These are phyloP conservation scores for Aspergillus floridensis DNA, from an alignment of 2,329 filamentous ascomycete species.

Conservation along the genomic window DNA sequence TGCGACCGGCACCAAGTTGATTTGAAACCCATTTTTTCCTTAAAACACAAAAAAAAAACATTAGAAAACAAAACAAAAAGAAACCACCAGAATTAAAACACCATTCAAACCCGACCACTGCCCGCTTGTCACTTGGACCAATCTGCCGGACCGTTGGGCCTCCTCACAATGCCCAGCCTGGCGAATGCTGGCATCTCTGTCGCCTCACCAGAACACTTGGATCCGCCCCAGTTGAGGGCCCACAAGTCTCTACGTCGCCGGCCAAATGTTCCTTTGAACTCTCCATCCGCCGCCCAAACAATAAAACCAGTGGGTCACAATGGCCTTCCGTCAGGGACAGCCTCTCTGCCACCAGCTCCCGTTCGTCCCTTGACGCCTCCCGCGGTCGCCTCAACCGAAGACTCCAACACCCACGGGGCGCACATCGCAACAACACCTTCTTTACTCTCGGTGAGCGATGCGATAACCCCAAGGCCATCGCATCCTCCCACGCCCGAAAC, in stretches of 20 bases:
- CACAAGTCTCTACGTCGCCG: slow-evolving; percentile 43
- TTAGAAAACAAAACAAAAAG: neutral
- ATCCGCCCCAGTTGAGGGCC: slow-evolving; percentile 36
- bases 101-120: neutral
- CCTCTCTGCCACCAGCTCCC: slow-evolving; percentile 25
- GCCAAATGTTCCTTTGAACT: slow-evolving; percentile 26
- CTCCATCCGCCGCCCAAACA: slow-evolving; percentile 25
- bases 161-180: slow-evolving; percentile 31
- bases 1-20: neutral
- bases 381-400: slow-evolving; percentile 26
- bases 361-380: slow-evolving; percentile 41
- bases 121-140: slow-evolving; percentile 5
- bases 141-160: slow-evolving; percentile 14
- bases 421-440: slow-evolving; percentile 26
- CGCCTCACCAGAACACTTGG: slow-evolving; percentile 25
- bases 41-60: neutral
- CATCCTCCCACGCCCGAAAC: slow-evolving; percentile 73
- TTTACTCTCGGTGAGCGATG: slow-evolving; percentile 23
- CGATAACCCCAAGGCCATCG: slow-evolving; percentile 60
- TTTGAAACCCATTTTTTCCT: neutral
- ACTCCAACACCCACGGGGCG: slow-evolving; percentile 15
- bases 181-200: slow-evolving; percentile 28
- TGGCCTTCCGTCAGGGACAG: slow-evolving; percentile 23
- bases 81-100: neutral
- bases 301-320: slow-evolving; percentile 22